Evolutionary conservation across 1,139 yeast genomes (phyloP), one percentile per base, ranked within the genome.

Genomic region (Geotrichum fermentans): DNA sequence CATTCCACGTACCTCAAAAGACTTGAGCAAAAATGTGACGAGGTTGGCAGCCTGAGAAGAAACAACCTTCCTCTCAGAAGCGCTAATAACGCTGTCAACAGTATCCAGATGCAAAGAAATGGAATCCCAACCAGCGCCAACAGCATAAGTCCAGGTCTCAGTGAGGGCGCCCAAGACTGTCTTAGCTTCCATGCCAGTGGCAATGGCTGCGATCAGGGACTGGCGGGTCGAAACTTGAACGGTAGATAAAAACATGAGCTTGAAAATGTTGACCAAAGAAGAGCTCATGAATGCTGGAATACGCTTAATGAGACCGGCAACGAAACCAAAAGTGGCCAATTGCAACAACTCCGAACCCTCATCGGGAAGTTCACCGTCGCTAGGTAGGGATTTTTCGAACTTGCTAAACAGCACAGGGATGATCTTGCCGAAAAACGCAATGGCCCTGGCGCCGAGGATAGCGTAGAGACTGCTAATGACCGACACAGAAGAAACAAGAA

Each of bases 281-380:
- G 94, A 79, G 18, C 79, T 73, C 71, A 92, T 77, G 64, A 92
- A 92, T 13, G 88, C 83, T 35, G 98, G 97, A 57, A 94, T 82
- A 60, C 87, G 81, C 66, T 83, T 87, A 45, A 90, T 71, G 61
- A 88, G 74, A 42, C 90, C 78, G 3, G 96, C 81, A 53, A 87
- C 73, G 47, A 92, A 72, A 38, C 87, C 78, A 56, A 88, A 70
- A 16, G 84, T 74, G 0, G 97, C 79, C 62, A 46, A 68, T 68
- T 67, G 68, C 7, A 67, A 43, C 61, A 60, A 41, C 57, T 65
- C 65, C 11, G 62, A 60, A n/a, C 60, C 63, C 28, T 56, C 60
- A 17, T 59, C 60, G 8, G 56, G 50, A 14, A 57, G 59, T 24
- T 59, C 64, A 11, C 52, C 61, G 7, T 53, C 56, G 20, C 53